phyloP scores from a whole-genome alignment of 352 stramenopile species.

The Pythium chondricola region DNA sequence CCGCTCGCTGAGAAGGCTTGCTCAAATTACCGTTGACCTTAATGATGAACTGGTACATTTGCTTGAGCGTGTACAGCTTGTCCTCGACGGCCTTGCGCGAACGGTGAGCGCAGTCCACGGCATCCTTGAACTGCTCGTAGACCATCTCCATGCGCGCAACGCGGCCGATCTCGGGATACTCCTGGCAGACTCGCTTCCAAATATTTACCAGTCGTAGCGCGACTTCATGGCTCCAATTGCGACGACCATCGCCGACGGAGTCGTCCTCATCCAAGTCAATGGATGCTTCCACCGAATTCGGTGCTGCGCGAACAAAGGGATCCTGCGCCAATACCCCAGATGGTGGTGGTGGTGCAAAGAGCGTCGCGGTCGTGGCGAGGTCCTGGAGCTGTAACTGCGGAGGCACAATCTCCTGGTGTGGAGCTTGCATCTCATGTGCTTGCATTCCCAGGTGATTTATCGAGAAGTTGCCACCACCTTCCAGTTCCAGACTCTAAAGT shows the following conservation, averaged over 20 bases:
- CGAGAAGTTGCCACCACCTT: too few relatives aligned
- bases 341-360: too few relatives aligned
- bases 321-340: too few relatives aligned
- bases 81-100: conserved; percentile 58
- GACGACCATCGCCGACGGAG: conserved; percentile 29
- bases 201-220: conserved; percentile 50
- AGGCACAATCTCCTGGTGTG: background rate
- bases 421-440: too few relatives aligned
- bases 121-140: conserved; percentile 43
- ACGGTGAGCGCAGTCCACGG: conserved; percentile 34
- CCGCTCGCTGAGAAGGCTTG: conserved; percentile 14
- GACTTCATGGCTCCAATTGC: conserved; percentile 50
- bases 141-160: conserved; percentile 40
- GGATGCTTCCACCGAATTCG: too few relatives aligned
- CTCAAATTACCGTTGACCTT: conserved; percentile 47
- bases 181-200: conserved; percentile 38
- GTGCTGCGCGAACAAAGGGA: too few relatives aligned
- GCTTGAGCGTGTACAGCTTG: conserved; percentile 63
- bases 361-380: background rate
- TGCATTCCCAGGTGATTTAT: too few relatives aligned
- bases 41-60: conserved; percentile 70
- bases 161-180: conserved; percentile 27
- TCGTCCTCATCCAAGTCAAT: conserved; percentile 24
- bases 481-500: too few relatives aligned
- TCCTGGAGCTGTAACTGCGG: conserved; percentile 7